Conservation (phyloP, 371 early-diverging fungal species). For the Lichtheimia hyalospora region DNA sequence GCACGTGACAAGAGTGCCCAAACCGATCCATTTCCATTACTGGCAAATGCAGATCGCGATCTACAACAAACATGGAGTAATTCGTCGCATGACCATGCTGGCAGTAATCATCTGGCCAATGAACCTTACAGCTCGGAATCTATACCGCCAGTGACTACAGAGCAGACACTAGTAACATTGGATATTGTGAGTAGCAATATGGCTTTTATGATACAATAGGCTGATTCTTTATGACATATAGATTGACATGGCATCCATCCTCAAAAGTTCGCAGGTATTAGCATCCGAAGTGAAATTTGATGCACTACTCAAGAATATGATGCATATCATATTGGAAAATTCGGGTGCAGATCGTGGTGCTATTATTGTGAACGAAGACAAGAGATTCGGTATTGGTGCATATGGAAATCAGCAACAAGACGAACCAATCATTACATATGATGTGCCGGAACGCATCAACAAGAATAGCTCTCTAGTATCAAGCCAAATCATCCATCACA, state of each 20-base stretch:
- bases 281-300: slow-evolving; percentile 49
- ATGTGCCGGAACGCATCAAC: slow-evolving; percentile 30
- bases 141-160: slow-evolving; percentile 38
- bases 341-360: slow-evolving; percentile 49
- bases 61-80: slow-evolving; percentile 27
- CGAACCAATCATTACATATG: slow-evolving; percentile 23
- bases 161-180: slow-evolving; percentile 40
- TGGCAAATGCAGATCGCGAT: slow-evolving; percentile 17
- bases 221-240: not conserved
- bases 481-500: slow-evolving; percentile 39
- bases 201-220: not conserved
- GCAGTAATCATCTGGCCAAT: no score
- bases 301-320: slow-evolving; percentile 37
- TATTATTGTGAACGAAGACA: slow-evolving; percentile 40
- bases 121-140: no score
- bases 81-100: no score
- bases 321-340: slow-evolving; percentile 47
- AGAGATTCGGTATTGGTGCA: slow-evolving; percentile 34
- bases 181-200: slow-evolving; percentile 33
- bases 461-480: slow-evolving; percentile 36
- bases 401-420: slow-evolving; percentile 43
- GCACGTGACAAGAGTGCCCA: slow-evolving; percentile 33
- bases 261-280: slow-evolving; percentile 48
- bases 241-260: slow-evolving; percentile 44
- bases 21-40: slow-evolving; percentile 39